Evolutionary conservation across 2,329 filamentous ascomycete species (phyloP).

Genomic region (Xylariaceae sp.): DNA sequence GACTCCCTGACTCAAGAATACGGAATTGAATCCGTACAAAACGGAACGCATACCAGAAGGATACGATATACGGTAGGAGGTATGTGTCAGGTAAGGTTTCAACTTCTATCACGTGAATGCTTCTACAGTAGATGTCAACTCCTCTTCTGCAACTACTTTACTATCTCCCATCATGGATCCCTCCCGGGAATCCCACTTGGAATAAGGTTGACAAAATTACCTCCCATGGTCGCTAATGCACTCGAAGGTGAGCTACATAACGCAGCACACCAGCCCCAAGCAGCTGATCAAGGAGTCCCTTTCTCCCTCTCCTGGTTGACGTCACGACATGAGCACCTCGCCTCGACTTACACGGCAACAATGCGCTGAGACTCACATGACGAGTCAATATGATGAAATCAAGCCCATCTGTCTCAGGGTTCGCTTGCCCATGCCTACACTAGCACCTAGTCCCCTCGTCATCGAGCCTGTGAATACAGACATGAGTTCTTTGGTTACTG

Average conservation of each 20-base stretch:
- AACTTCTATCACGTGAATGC: too few species aligned
- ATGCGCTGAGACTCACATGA: background rate
- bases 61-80: too few species aligned
- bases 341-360: background rate
- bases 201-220: background rate
- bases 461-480: background rate
- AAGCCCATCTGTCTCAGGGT: background rate
- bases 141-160: too few species aligned
- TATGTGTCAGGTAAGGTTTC: too few species aligned
- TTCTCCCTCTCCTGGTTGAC: background rate
- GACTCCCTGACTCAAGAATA: too few species aligned
- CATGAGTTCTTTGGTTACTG: background rate
- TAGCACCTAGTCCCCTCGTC: background rate
- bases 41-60: too few species aligned
- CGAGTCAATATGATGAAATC: slow-evolving; percentile 1
- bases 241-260: too few species aligned
- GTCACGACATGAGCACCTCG: background rate
- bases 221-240: background rate
- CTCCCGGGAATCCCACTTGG: too few species aligned
- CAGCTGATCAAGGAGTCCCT: background rate
- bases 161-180: too few species aligned
- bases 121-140: too few species aligned
- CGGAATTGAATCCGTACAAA: too few species aligned
- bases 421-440: background rate
- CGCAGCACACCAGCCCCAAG: too few species aligned